Conservation (phyloP, 352 stramenopile genomes). For the Phytophthora pini region DNA sequence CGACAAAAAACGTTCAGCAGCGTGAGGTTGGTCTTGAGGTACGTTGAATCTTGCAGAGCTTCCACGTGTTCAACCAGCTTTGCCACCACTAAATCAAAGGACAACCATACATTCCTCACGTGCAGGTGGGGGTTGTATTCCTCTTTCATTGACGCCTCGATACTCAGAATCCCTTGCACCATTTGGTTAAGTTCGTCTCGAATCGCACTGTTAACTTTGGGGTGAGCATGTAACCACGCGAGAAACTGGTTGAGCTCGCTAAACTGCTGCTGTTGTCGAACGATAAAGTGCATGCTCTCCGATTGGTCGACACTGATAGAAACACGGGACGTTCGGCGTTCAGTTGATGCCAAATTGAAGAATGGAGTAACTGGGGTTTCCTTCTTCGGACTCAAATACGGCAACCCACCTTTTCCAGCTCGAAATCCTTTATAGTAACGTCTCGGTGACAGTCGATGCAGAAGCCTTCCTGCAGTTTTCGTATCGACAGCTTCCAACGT, state of each 20-base stretch:
- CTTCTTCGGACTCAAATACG: constrained; percentile 23
- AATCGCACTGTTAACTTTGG: constrained; percentile 51
- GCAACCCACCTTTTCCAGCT: constrained; percentile 13
- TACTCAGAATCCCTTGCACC: constrained; percentile 67
- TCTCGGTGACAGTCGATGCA: constrained; percentile 33
- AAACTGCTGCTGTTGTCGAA: constrained; percentile 42
- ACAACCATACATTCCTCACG: constrained; percentile 50
- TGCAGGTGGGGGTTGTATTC: constrained; percentile 58
- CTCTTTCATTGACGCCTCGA: constrained; percentile 53
- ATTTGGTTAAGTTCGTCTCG: constrained; percentile 78
- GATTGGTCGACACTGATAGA: constrained; percentile 10
- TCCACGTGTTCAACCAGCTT: constrained; percentile 71
- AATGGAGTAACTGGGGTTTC: constrained; percentile 19
- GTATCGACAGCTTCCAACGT: constrained; percentile 16
- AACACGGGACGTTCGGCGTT: constrained; percentile 18
- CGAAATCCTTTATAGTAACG: constrained; percentile 29
- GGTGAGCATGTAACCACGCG: constrained; percentile 44
- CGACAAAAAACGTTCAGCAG: constrained; percentile 75
- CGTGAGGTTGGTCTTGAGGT: constrained; percentile 73
- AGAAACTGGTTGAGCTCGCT: constrained; percentile 60
- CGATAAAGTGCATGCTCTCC: constrained; percentile 6
- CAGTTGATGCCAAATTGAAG: constrained; percentile 8
- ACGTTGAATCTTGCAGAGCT: constrained; percentile 57
- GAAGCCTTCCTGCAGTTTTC: constrained; percentile 26
- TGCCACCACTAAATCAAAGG: constrained; percentile 70